Percentiles rank a stretch among this genome's conserved stretches.
phyloP scores from a whole-genome alignment of 2,329 filamentous ascomycete species.

The Cylindrodendrum hubeiense region DNA sequence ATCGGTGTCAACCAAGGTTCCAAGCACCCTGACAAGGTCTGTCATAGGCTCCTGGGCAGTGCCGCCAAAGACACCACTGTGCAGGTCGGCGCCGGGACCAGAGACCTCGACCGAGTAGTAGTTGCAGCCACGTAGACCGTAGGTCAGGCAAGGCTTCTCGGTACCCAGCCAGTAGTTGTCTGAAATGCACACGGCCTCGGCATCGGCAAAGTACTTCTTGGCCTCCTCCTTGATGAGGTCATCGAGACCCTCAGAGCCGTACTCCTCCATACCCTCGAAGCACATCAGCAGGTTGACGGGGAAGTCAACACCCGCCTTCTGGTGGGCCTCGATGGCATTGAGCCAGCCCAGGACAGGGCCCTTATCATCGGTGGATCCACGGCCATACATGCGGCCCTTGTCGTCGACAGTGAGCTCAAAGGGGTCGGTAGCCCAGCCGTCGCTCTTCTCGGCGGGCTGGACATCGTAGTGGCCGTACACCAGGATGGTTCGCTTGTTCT shows the following conservation, averaged over 20 bases:
- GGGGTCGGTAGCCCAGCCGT: slow-evolving; percentile 96
- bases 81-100: slow-evolving; percentile 91
- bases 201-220: slow-evolving; percentile 94
- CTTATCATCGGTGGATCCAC: slow-evolving; percentile 97
- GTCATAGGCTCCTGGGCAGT: slow-evolving; percentile 99
- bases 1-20: slow-evolving; percentile 85
- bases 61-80: slow-evolving; percentile 97
- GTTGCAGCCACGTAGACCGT: slow-evolving; percentile 96
- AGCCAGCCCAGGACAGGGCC: slow-evolving; percentile 97
- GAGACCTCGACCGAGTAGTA: slow-evolving; percentile 95
- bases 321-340: slow-evolving; percentile 97
- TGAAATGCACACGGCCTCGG: slow-evolving; percentile 96
- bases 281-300: slow-evolving; percentile 99
- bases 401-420: slow-evolving; percentile 90
- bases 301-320: slow-evolving; percentile 93
- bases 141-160: slow-evolving; percentile 97
- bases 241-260: slow-evolving; percentile 95
- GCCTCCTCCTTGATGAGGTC: slow-evolving; percentile 93
- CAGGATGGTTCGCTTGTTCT: slow-evolving; percentile 92
- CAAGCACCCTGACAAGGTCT: slow-evolving; percentile 86
- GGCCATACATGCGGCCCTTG: slow-evolving; percentile 95
- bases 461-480: slow-evolving; percentile 99
- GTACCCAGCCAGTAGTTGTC: slow-evolving; percentile 99
- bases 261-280: slow-evolving; percentile 99
- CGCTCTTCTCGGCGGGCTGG: slow-evolving; percentile 91